Evolutionary conservation across 495 filamentous ascomycete species (phyloP), one percentile per base, ranked within the genome.

Genomic region (Collariella sp.): DNA sequence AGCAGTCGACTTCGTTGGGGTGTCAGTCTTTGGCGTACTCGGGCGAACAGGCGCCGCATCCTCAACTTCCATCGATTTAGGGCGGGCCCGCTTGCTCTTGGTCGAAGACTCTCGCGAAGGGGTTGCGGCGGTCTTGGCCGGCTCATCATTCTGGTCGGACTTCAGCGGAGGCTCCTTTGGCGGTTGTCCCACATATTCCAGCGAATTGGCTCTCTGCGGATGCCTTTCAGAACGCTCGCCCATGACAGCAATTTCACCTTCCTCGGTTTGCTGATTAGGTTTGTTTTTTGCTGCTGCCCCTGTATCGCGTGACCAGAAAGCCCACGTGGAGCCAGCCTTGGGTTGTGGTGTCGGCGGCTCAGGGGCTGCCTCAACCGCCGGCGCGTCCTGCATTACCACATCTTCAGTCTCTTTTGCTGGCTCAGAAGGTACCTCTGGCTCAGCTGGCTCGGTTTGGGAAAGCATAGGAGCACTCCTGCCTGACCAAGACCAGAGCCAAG

Each of bases 251-350:
- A 89, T 68, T 63, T 91, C 83, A 3, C 85, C 84, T 26, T 78
- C 63, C 59, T 85, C 78, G 10, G 70, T 62, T 7, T 54, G 38
- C 29, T 51, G 13, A 0, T 42, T 35, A 4, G 57, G 22, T 38
- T 63, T 67, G 34, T 75, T 70, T 22, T 62, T 64, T 2, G 74
- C 50, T 48, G 62, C 72, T 19, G 66, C 57, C 9, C 79, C 61
- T 18, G 76, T 68, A 16, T 88, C 86, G 50, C 79, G 81, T 7
- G 85, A 88, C 86, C 86, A 94, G 57, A 94, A 94, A 1, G 84
- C 88, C 88, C 88, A 94, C 1, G 83, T 86, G 7, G 86, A 86
- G 18, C 84, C 77, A 55, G 75, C 80, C 29, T 66, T 69, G 18
- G 67, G 64, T 19, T 42, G 58, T 15, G 68, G 67, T 40, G 59